phyloP scores from a whole-genome alignment of 164 flowering plant species.

The Tetrastigma voinierianum region DNA sequence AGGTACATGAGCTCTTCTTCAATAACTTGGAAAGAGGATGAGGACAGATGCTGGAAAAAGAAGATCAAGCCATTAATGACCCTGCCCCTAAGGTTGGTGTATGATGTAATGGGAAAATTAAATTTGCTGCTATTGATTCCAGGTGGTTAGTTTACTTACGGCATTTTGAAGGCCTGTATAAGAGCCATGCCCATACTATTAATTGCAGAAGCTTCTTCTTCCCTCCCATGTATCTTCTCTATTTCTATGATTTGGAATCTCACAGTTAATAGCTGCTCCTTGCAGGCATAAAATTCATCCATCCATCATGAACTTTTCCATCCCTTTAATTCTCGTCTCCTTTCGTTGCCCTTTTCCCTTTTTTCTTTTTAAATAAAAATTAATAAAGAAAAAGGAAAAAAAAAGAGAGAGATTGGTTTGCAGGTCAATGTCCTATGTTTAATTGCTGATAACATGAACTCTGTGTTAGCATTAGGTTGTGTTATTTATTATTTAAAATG shows the following conservation, averaged over 20 bases:
- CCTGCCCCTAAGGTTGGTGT: slow-evolving; percentile 11
- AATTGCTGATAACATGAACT: too few species aligned
- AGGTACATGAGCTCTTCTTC: slow-evolving; percentile 87
- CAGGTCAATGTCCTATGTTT: too few species aligned
- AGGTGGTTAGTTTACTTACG: slow-evolving; percentile 6
- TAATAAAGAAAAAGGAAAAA: too few species aligned
- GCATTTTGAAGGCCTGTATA: too few species aligned
- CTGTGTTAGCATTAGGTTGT: too few species aligned
- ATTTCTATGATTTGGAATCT: slow-evolving; percentile 1
- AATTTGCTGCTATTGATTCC: slow-evolving; percentile 5
- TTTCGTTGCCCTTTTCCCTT: too few species aligned
- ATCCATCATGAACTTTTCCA: too few species aligned
- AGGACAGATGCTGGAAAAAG: slow-evolving; percentile 87
- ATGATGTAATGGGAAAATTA: slow-evolving; percentile 19
- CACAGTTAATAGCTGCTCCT: slow-evolving; percentile 9
- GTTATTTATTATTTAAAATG: too few species aligned
- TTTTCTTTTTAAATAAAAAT: too few species aligned
- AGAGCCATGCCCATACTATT: too few species aligned
- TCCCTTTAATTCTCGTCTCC: not conserved
- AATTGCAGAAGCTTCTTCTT: slow-evolving; percentile 12
- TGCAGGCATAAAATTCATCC: not conserved
- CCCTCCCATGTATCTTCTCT: slow-evolving; percentile 10
- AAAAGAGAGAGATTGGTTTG: too few species aligned
- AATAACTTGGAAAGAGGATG: slow-evolving; percentile 82
- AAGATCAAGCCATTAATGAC: slow-evolving; percentile 81